A percentile compares a stretch with the other conserved stretches of the same genome.
Evolutionary conservation across 352 stramenopile species (phyloP).

Genomic region (Phytophthora melonis): DNA sequence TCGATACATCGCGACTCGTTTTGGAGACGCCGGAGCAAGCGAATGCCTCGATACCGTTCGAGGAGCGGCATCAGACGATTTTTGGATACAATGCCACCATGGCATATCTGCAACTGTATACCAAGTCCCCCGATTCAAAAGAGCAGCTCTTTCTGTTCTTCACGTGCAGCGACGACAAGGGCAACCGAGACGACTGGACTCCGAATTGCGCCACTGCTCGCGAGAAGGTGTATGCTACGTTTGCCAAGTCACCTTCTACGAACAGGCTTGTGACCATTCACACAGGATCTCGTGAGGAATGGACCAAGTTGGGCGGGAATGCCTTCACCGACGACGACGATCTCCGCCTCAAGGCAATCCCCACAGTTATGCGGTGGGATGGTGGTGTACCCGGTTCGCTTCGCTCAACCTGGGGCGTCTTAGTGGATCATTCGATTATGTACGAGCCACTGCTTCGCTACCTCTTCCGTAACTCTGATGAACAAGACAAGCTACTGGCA

Average conservation of each 20-base stretch:
- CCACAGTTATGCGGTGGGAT: constrained; percentile 73
- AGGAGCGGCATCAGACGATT: constrained; percentile 55
- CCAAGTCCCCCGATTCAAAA: constrained; percentile 22
- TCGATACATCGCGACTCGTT: constrained; percentile 40
- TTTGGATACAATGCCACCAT: constrained; percentile 60
- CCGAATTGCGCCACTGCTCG: constrained; percentile 51
- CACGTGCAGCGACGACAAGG: constrained; percentile 63
- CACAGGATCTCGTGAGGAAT: constrained; percentile 59
- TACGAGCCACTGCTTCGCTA: constrained; percentile 71
- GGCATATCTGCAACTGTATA: constrained; percentile 58
- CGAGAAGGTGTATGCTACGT: constrained; percentile 62
- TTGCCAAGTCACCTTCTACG: constrained; percentile 59
- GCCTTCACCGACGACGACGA: constrained; percentile 66
- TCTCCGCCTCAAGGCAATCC: constrained; percentile 69
- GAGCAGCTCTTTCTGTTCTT: constrained; percentile 78
- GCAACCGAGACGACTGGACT: constrained; percentile 58
- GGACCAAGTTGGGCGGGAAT: constrained; percentile 52
- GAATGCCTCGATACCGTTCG: constrained; percentile 38
- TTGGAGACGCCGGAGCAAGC: constrained; percentile 19
- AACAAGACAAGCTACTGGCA: constrained; percentile 50
- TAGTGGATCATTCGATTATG: constrained; percentile 58
- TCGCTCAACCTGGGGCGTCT: constrained; percentile 63
- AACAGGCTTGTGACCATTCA: constrained; percentile 71
- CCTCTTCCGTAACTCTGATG: constrained; percentile 67
- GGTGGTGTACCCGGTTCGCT: constrained; percentile 36